Evolutionary conservation across 768 basidiomycete genomes (phyloP).

Genomic region (Serendipita sp.): DNA sequence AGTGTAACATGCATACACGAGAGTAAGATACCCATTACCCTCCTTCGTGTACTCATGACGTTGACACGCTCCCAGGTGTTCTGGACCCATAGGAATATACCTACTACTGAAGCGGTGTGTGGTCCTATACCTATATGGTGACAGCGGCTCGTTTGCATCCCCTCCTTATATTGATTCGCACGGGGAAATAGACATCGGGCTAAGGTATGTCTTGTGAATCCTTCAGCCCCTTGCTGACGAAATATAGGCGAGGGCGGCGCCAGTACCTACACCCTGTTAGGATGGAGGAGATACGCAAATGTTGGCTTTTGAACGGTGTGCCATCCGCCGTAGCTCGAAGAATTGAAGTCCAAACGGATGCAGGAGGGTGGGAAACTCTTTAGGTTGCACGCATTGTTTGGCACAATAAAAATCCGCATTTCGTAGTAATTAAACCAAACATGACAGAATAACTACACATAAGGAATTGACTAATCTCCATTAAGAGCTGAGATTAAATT

Average conservation of each 20-base stretch:
- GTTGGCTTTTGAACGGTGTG: conserved; percentile 80
- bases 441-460: not conserved
- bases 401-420: not conserved
- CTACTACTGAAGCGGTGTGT: conserved; percentile 85
- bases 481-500: conserved; percentile 50
- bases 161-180: conserved; percentile 90
- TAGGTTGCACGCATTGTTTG: conserved; percentile 18
- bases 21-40: conserved; percentile 41
- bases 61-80: conserved; percentile 51
- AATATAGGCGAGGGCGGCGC: conserved; percentile 59
- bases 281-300: conserved; percentile 82
- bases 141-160: conserved; percentile 72
- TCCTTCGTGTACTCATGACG: not conserved
- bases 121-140: conserved; percentile 74
- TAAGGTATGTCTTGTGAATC: conserved; percentile 43
- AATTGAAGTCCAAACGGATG: conserved; percentile 71
- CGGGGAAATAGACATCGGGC: conserved; percentile 81
- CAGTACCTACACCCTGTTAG: conserved; percentile 74
- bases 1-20: conserved; percentile 90
- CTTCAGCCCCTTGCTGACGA: not conserved
- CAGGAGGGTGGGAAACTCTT: conserved; percentile 86
- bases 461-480: not conserved
- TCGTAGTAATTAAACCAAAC: not conserved
- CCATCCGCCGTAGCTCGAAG: conserved; percentile 81
- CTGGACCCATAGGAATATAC: conserved; percentile 74